Evolutionary conservation across 106 monocot genomes (phyloP).

Genomic region (Allium fistulosum): DNA sequence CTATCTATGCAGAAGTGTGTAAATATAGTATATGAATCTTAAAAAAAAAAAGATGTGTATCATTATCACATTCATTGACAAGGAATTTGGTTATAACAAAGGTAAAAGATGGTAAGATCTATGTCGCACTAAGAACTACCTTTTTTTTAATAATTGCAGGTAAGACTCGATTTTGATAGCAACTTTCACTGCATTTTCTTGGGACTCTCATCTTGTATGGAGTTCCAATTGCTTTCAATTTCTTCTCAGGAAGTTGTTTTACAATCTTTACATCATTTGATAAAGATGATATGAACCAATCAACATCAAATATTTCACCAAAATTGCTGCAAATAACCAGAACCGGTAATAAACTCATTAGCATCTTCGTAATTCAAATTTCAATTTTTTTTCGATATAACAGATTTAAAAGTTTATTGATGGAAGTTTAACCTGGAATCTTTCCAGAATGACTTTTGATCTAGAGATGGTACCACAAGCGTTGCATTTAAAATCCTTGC

Average conservation of each 20-base stretch:
- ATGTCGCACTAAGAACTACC: slow-evolving; percentile 22
- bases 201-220: slow-evolving; percentile 85
- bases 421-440: slow-evolving; percentile 57
- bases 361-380: not conserved
- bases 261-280: slow-evolving; percentile 79
- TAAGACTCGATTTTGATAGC: slow-evolving; percentile 79
- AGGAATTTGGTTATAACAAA: no score
- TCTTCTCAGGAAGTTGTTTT: slow-evolving; percentile 51
- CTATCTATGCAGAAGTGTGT: no score
- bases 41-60: no score
- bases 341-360: no score
- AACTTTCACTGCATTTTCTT: slow-evolving; percentile 73
- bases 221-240: slow-evolving; percentile 27
- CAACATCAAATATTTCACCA: slow-evolving; percentile 73
- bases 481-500: slow-evolving; percentile 84
- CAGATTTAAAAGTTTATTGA: not conserved
- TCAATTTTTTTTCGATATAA: not conserved
- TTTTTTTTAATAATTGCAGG: slow-evolving; percentile 78
- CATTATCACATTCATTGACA: no score
- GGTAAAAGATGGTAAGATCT: not conserved
- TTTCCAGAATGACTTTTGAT: slow-evolving; percentile 88
- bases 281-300: slow-evolving; percentile 76
- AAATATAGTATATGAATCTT: no score
- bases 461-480: slow-evolving; percentile 72
- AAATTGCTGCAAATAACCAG: slow-evolving; percentile 53